These are phyloP conservation scores for Colletotrichum sp. DNA, from an alignment of 2,329 filamentous ascomycete genomes.

Conservation along the genomic window DNA sequence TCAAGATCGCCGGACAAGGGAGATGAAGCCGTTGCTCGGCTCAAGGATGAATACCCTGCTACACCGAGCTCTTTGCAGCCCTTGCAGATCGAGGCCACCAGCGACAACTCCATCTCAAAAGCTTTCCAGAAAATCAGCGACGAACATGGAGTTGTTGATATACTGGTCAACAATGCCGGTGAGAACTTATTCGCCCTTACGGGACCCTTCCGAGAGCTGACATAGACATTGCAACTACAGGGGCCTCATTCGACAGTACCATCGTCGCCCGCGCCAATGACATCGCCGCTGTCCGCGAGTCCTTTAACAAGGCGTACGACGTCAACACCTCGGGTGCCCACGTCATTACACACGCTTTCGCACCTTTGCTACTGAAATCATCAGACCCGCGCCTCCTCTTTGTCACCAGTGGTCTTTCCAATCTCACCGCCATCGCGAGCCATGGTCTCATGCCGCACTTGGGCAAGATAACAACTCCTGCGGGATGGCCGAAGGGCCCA, in stretches of 20 bases:
- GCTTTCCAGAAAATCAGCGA: slow-evolving; percentile 30
- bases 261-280: slow-evolving; percentile 36
- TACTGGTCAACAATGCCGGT: slow-evolving; percentile 38
- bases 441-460: slow-evolving; percentile 17
- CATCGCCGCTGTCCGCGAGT: slow-evolving; percentile 35
- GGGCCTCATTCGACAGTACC: slow-evolving; percentile 31
- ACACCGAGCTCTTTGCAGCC: slow-evolving; percentile 47
- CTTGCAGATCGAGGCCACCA: slow-evolving; percentile 58
- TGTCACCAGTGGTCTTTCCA: slow-evolving; percentile 47
- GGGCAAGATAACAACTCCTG: slow-evolving; percentile 41
- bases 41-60: slow-evolving; percentile 44
- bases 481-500: slow-evolving; percentile 50
- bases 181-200: background rate
- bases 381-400: slow-evolving; percentile 51
- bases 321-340: slow-evolving; percentile 55
- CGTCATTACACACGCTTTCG: slow-evolving; percentile 37
- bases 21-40: slow-evolving; percentile 45
- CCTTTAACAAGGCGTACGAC: slow-evolving; percentile 52
- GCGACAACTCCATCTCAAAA: slow-evolving; percentile 49
- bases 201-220: slow-evolving; percentile 15
- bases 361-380: slow-evolving; percentile 40
- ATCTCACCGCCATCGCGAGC: slow-evolving; percentile 32
- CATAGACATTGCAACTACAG: background rate
- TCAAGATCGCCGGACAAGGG: slow-evolving; percentile 57
- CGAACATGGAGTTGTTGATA: slow-evolving; percentile 32